A percentile compares a stretch with the other conserved stretches of the same genome.
Conservation (phyloP, 192 early-diverging fungal genomes). For the Backusella luteola region DNA sequence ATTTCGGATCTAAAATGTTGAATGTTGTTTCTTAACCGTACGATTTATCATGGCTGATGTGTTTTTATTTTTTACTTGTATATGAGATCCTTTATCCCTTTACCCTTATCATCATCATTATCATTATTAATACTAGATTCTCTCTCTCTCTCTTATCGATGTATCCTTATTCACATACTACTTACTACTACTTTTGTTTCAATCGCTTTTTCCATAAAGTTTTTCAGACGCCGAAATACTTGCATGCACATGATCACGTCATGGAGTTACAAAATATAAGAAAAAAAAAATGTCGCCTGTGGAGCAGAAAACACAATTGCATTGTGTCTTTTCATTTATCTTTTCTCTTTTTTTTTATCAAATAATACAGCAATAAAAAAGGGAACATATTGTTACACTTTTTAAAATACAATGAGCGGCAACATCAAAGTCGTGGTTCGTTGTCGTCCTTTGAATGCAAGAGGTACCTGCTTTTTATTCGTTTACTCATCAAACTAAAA, state of each 20-base stretch:
- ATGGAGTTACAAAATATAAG: neutral
- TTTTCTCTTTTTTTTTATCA: neutral
- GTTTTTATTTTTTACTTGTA: neutral
- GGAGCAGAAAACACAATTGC: neutral
- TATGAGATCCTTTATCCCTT: too few species aligned
- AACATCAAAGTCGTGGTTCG: constrained; percentile 75
- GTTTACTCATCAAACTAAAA: neutral
- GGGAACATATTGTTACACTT: neutral
- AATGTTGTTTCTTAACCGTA: neutral
- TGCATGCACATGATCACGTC: neutral
- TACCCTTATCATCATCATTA: neutral
- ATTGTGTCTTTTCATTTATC: neutral
- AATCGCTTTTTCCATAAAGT: neutral
- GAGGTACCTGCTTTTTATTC: constrained; percentile 44
- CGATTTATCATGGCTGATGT: neutral
- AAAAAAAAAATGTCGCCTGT: neutral
- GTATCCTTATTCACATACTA: neutral
- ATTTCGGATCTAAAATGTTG: neutral
- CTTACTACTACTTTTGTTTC: neutral
- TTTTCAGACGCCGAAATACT: neutral
- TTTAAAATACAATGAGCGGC: constrained; percentile 25
- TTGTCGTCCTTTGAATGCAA: constrained; percentile 71
- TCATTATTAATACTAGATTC: neutral
- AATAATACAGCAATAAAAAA: neutral
- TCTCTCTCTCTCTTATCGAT: neutral